Base-by-base conservation (phyloP, 2,329 filamentous ascomycete species). In the Xylaria hypoxylon region DNA sequence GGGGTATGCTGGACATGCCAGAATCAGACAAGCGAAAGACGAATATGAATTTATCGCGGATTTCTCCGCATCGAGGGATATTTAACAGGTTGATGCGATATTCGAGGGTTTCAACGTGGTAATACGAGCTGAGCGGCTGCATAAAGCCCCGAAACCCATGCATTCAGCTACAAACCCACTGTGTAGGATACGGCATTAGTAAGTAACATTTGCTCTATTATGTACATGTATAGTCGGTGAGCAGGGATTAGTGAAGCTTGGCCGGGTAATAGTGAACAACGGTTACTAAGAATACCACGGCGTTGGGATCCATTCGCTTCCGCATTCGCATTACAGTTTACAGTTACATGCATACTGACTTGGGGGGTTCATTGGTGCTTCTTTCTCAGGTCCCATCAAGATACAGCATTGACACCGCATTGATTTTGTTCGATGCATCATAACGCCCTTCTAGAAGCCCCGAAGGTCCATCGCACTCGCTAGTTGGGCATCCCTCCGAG, bases 81-180 rank as follows among this genome's bases (percentile, higher is more conserved):
- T n/a, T 42, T 24, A 33, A 50, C 28, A 40, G 38, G n/a, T 47
- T 62, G 38, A 62, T 33, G 45, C 59, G 60, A 57, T 57, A 33
- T 19, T 5, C 15, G 33, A 33, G 35, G 48, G 11, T 2, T n/a
- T 55, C 35, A 22, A 59, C 48, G 55, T 52, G 44, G 40, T 48
- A 13, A 31, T 59, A 24, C 3, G 38, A 60, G 65, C 65, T 64
- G 65, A 64, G 24, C 35, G 35, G 60, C 45, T 47, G 26, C 55
- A 66, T 53, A 17, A 65, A 65, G 52, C 53, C 64, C 59, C 28
- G 50, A 51, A n/a, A 35, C 33, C n/a, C 56, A n/a, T 56, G 62
- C 55, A 42, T 33, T 24, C 62, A 59, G 55, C 55, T 64, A 31
- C 5, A 48, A 5, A 44, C 45, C 17, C 15, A 44, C 45, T 13